phyloP scores from a whole-genome alignment of 73 alveolate species.

The Tetrahymena malaccensis region DNA sequence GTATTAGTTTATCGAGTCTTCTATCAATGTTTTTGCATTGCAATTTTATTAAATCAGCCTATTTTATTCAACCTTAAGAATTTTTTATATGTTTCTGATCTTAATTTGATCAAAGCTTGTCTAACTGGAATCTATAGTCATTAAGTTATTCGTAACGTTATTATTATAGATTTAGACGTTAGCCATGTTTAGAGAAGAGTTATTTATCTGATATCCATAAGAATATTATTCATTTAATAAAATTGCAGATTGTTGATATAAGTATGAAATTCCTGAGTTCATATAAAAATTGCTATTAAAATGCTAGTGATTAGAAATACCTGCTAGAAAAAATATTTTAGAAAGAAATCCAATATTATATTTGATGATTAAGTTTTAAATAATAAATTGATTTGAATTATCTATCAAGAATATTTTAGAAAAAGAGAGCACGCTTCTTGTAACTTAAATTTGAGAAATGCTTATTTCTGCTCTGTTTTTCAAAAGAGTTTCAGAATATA shows the following conservation, averaged over 20 bases:
- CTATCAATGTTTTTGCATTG: background rate
- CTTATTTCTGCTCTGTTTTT: background rate
- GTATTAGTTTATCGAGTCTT: background rate
- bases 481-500: background rate
- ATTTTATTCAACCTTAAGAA: too few relatives aligned
- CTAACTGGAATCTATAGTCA: background rate
- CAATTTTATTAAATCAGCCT: too few relatives aligned
- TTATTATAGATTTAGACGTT: background rate
- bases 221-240: background rate
- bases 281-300: background rate
- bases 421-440: background rate
- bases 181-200: background rate
- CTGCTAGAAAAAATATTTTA: background rate
- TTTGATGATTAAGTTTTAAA: background rate
- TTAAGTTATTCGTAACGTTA: background rate
- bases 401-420: background rate
- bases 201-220: background rate
- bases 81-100: background rate
- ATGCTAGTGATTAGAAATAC: background rate
- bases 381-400: background rate
- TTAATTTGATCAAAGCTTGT: background rate
- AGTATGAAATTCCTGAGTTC: background rate
- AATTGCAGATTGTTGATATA: background rate
- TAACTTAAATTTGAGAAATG: background rate
- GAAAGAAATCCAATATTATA: background rate